Conservation (phyloP, 208 protist species). For the Trypanosoma scelopori region DNA sequence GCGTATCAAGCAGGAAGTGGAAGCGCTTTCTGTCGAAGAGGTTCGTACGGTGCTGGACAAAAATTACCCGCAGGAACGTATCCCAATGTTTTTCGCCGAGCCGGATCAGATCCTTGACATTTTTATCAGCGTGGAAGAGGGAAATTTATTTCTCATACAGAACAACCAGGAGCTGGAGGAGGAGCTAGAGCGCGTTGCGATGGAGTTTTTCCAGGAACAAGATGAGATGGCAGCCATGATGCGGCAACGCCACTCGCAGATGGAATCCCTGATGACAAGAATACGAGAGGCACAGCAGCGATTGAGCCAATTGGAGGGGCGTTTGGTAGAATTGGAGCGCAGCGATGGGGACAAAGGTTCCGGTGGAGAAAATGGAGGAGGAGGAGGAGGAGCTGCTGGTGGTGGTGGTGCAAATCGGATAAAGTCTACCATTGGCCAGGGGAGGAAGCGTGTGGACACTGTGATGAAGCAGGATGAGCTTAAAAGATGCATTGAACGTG, state of each 20-base stretch:
- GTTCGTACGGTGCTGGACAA: constrained; percentile 57
- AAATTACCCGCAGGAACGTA: constrained; percentile 64
- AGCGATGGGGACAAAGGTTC: constrained; percentile 17
- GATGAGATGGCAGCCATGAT: constrained; percentile 88
- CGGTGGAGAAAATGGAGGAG: background rate
- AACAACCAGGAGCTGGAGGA: constrained; percentile 95
- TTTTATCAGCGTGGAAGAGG: constrained; percentile 95
- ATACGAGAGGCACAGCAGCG: constrained; percentile 80
- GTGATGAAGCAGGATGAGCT: constrained; percentile 63
- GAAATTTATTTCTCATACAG: constrained; percentile 96
- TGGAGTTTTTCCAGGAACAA: constrained; percentile 80
- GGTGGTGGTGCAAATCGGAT: background rate
- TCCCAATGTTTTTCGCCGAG: constrained; percentile 92
- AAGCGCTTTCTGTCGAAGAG: constrained; percentile 52
- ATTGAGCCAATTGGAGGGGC: constrained; percentile 67
- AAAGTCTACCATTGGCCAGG: background rate
- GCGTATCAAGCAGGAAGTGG: constrained; percentile 48
- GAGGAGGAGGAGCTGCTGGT: background rate
- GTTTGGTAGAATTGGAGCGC: constrained; percentile 49
- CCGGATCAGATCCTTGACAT: constrained; percentile 93
- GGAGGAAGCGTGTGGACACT: constrained; percentile 7
- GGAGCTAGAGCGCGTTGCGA: constrained; percentile 90
- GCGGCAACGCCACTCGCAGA: constrained; percentile 80
- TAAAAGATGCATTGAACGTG: constrained; percentile 63
- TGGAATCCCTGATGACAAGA: constrained; percentile 70